Evolutionary conservation across 73 alveolate genomes (phyloP).

Genomic region (Paraurostyla sp.): DNA sequence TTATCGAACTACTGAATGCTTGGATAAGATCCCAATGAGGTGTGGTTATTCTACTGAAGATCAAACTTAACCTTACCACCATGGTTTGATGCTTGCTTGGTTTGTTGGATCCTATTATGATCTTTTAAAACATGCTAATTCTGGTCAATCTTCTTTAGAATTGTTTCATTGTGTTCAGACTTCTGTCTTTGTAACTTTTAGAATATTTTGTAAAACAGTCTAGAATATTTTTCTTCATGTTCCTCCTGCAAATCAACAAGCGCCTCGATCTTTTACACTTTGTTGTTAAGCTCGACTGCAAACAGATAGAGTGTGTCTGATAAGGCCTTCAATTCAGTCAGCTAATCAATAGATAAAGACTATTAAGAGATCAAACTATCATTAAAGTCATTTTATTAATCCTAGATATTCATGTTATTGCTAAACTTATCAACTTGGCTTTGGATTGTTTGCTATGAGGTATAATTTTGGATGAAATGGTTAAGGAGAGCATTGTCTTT

Average conservation of each 20-base stretch:
- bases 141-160: too few species aligned
- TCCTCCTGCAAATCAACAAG: constrained; percentile 28
- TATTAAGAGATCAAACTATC: background rate
- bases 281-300: constrained; percentile 15
- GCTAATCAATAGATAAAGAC: background rate
- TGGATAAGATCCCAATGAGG: too few species aligned
- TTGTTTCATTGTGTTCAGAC: background rate
- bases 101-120: too few species aligned
- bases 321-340: background rate
- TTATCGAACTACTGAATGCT: too few species aligned
- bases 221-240: constrained; percentile 12
- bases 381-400: background rate
- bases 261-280: constrained; percentile 21
- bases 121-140: too few species aligned
- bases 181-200: background rate
- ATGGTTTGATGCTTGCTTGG: too few species aligned
- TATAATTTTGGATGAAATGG: background rate
- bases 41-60: too few species aligned
- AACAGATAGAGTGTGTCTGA: background rate
- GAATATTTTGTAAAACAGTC: background rate
- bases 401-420: background rate
- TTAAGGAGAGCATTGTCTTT: constrained; percentile 4
- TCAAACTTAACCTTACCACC: too few species aligned
- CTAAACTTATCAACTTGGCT: background rate
- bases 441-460: too few species aligned